Percentiles rank a stretch among this genome's conserved stretches.
These are phyloP conservation scores for Populus ilicifolia DNA, from an alignment of 345 rosid species.

Conservation along the genomic window DNA sequence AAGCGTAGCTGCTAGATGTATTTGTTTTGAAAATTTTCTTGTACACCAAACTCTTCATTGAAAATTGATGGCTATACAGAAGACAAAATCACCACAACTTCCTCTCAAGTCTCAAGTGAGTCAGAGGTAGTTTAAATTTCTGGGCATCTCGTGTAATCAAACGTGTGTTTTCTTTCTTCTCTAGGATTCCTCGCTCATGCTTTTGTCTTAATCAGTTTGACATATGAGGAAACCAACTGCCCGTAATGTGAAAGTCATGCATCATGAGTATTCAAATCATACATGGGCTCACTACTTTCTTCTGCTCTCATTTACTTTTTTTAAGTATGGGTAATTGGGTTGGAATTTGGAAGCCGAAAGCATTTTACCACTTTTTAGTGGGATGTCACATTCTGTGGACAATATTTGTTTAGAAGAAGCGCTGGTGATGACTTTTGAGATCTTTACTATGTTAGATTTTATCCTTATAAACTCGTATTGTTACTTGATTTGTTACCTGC, in stretches of 20 bases:
- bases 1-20: too few relatives aligned
- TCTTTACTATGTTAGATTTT: slow-evolving; percentile 1
- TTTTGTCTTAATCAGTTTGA: not conserved
- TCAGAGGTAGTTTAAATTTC: not conserved
- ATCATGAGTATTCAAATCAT: not conserved
- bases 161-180: not conserved
- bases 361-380: not conserved
- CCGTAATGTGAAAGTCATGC: not conserved
- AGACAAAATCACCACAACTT: not conserved
- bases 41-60: not conserved
- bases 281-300: not conserved
- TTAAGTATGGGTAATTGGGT: not conserved
- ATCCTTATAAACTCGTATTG: not conserved
- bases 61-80: not conserved
- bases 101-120: not conserved
- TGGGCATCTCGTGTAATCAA: not conserved
- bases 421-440: not conserved
- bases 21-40: too few relatives aligned
- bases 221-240: not conserved
- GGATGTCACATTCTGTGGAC: not conserved
- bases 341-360: not conserved
- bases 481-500: not conserved
- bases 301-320: not conserved
- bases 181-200: not conserved
- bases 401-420: not conserved